Conservation (phyloP, 495 filamentous ascomycete species). For the Lichina pygmaea region DNA sequence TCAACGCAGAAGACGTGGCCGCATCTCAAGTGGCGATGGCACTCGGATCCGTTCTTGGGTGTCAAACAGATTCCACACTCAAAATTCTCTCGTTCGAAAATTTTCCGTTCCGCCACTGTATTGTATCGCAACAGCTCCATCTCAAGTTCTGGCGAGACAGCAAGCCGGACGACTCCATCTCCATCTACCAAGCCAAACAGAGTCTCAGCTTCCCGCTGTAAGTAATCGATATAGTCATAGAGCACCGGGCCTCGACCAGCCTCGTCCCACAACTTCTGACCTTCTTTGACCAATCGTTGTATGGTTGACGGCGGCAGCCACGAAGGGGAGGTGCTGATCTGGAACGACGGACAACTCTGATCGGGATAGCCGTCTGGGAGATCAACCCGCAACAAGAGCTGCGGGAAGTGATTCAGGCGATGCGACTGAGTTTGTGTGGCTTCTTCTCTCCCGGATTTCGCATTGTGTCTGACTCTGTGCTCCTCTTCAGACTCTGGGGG, state of each 20-base stretch:
- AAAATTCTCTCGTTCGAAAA: constrained; percentile 65
- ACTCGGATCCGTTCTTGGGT: constrained; percentile 66
- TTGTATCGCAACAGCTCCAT: constrained; percentile 57
- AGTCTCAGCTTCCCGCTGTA: constrained; percentile 54
- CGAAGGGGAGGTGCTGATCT: constrained; percentile 32
- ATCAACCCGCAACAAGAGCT: constrained; percentile 36
- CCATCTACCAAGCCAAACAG: constrained; percentile 45
- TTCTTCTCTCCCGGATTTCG: constrained; percentile 1
- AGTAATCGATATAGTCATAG: constrained; percentile 62
- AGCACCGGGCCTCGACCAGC: constrained; percentile 49
- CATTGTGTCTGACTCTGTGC: constrained; percentile 1
- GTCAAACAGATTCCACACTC: constrained; percentile 73
- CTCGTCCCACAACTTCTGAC: constrained; percentile 50
- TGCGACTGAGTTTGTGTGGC: constrained; percentile 22
- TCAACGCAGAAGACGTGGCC: constrained; percentile 70
- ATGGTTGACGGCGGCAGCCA: constrained; percentile 42
- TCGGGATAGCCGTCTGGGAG: constrained; percentile 57
- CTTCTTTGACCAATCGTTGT: constrained; percentile 31
- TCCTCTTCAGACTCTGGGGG: constrained; percentile 4
- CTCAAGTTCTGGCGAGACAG: constrained; percentile 32
- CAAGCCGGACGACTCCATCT: constrained; percentile 16
- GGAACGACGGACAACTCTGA: constrained; percentile 32
- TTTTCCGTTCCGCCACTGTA: constrained; percentile 36
- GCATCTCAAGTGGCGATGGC: constrained; percentile 54
- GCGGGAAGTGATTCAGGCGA: constrained; percentile 46